Conservation (phyloP, 1,284 basidiomycete species). For the Marasmius fiardii region DNA sequence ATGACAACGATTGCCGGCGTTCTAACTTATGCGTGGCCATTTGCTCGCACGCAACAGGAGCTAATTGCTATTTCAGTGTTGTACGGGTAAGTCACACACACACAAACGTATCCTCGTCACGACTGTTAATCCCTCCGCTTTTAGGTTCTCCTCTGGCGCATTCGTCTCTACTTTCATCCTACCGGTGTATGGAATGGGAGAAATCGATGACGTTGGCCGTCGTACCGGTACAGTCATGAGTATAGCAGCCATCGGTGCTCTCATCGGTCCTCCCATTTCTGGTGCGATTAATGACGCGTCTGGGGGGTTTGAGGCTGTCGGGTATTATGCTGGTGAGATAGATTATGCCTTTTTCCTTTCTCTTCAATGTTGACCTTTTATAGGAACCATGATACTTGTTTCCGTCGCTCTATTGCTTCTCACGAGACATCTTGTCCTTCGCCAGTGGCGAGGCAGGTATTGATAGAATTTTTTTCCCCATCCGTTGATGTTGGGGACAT, state of each 20-base stretch:
- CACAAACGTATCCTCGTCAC: background rate
- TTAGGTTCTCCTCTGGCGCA: conserved; percentile 46
- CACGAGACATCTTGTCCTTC: conserved; percentile 24
- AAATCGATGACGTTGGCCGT: conserved; percentile 54
- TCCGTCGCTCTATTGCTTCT: conserved; percentile 26
- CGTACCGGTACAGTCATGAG: conserved; percentile 57
- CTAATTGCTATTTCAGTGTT: conserved; percentile 40
- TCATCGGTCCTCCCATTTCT: conserved; percentile 56
- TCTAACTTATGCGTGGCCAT: conserved; percentile 52
- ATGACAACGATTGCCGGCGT: conserved; percentile 41
- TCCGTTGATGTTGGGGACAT: too few species aligned
- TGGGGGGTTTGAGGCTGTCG: conserved; percentile 42
- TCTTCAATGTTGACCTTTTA: background rate
- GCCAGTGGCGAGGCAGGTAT: conserved; percentile 24
- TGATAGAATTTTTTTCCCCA: too few species aligned
- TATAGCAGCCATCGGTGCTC: conserved; percentile 41
- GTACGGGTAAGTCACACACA: conserved; percentile 36
- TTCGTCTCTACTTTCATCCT: conserved; percentile 46
- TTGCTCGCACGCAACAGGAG: conserved; percentile 31
- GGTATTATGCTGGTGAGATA: conserved; percentile 49
- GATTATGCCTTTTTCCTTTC: background rate
- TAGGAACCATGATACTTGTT: conserved; percentile 27
- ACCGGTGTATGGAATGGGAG: conserved; percentile 53
- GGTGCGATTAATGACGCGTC: conserved; percentile 48
- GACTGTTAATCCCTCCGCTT: background rate